Evolutionary conservation across 116 monocot genomes (phyloP).

Genomic region (Cymodocea nodosa): DNA sequence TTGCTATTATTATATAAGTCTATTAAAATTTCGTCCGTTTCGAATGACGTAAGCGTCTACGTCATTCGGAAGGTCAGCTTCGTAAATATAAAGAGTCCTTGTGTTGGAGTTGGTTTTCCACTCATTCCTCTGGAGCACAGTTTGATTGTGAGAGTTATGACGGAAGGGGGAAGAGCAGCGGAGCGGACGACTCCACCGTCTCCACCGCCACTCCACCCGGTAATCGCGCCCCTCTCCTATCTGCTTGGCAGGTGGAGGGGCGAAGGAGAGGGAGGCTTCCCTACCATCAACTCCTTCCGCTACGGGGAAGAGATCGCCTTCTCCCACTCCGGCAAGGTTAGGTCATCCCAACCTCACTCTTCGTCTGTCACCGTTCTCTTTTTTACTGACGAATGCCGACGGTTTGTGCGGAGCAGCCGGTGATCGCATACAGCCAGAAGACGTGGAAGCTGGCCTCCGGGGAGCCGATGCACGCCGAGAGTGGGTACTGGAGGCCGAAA

Average conservation of each 20-base stretch:
- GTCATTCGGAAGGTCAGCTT: no score
- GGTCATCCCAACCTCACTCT: background rate
- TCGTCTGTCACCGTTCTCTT: background rate
- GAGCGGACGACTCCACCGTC: background rate
- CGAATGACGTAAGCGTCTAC: no score
- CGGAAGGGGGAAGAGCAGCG: background rate
- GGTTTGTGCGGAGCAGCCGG: constrained; percentile 28
- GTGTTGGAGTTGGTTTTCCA: no score
- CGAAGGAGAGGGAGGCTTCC: constrained; percentile 76
- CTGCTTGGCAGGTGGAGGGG: constrained; percentile 74
- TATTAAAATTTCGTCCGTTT: no score
- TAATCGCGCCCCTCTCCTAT: constrained; percentile 42
- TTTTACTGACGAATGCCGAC: no score
- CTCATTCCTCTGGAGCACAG: no score
- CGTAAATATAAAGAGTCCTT: no score
- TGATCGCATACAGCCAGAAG: constrained; percentile 77
- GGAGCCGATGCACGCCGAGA: constrained; percentile 86
- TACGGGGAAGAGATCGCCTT: constrained; percentile 77
- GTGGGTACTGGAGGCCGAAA: constrained; percentile 72
- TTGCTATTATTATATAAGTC: no score
- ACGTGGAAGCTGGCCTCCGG: constrained; percentile 73
- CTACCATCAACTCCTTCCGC: constrained; percentile 72
- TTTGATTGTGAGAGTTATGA: no score
- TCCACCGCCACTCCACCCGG: constrained; percentile 43
- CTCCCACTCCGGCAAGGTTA: constrained; percentile 74